phyloP scores from a whole-genome alignment of 2,329 filamentous ascomycete species.

The Beauveria bassiana region DNA sequence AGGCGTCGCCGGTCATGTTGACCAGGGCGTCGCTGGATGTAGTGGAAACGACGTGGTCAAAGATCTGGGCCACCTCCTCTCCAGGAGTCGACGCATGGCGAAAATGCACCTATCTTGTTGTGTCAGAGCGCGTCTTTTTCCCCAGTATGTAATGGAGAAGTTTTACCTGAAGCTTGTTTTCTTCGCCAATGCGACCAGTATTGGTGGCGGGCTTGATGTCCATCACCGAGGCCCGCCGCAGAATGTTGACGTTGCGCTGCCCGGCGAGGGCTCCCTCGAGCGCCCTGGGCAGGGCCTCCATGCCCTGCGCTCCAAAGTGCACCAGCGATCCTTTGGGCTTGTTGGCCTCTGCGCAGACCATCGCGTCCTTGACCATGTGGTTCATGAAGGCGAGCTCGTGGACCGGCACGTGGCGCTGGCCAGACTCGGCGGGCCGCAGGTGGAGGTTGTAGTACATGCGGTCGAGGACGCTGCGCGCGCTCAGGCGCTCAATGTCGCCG shows the following conservation, averaged over 20 bases:
- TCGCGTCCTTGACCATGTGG: slow-evolving; percentile 20
- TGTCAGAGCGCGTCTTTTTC: background rate
- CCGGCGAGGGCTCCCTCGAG: slow-evolving; percentile 42
- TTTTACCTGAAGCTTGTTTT: slow-evolving; percentile 36
- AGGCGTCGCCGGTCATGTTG: slow-evolving; percentile 25
- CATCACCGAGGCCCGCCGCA: slow-evolving; percentile 39
- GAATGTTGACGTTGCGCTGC: slow-evolving; percentile 54
- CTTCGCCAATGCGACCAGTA: slow-evolving; percentile 32
- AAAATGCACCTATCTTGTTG: background rate
- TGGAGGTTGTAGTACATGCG: slow-evolving; percentile 25
- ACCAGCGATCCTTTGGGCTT: slow-evolving; percentile 24
- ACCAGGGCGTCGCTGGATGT: slow-evolving; percentile 42
- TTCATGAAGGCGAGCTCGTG: slow-evolving; percentile 23
- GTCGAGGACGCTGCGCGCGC: slow-evolving; percentile 52
- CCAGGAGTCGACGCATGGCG: too few species aligned
- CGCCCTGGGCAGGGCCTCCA: slow-evolving; percentile 50
- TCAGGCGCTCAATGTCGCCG: slow-evolving; percentile 76
- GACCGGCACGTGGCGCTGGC: slow-evolving; percentile 32
- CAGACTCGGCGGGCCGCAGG: slow-evolving; percentile 15
- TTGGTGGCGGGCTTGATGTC: slow-evolving; percentile 39
- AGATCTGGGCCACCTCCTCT: slow-evolving; percentile 21
- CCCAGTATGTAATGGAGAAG: background rate
- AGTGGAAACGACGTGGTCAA: slow-evolving; percentile 59
- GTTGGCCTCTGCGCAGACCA: slow-evolving; percentile 24
- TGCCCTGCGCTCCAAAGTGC: slow-evolving; percentile 44